Evolutionary conservation across 2,329 filamentous ascomycete genomes (phyloP), one percentile per base, ranked within the genome.

Genomic region (Arthroderma sp.): DNA sequence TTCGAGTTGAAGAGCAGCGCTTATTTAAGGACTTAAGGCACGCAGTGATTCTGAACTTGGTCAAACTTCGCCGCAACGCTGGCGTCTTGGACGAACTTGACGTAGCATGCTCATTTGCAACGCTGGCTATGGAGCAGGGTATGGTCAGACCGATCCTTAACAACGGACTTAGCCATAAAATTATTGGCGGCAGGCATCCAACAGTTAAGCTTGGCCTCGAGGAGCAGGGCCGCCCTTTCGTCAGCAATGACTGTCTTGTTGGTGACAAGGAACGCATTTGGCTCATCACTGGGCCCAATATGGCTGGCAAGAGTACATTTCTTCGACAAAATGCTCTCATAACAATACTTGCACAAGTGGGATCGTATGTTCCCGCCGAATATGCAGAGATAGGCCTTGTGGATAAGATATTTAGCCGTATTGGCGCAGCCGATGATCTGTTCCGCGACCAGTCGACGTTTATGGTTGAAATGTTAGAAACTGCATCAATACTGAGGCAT

Each of bases 391-490:
- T 98, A 25, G 91, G 91, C 1, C 78, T 98, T 44, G 90, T 96
- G n/a, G 93, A 98, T 73, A 89, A 91, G 66, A 86, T 98, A 56
- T 97, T 95, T 75, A 93, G 86, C 67, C 87, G 93, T 68, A 86
- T 94, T 21, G 93, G 93, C 1, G 94, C 90, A 0, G 93, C 91
- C 1, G 94, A 98, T 70, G 91, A 95, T 68, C 78, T 98, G n/a
- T 96, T 87, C 74, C 82, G 84, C 54, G 87, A 95, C 74, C 91
- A 97, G 71, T 95, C 89, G 56, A 98, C 94, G 0, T 98, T 98
- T 72, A 97, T 98, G 93, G 89, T 97, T 0, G 93, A 98, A 74
- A 98, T 98, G 93, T 80, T 96, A 1, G 93, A 98, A 73, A 95
- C 93, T 19, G 91, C 91, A 1, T 80, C 86, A 25, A 98, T 98